Evolutionary conservation across 306 rosid species (phyloP), one percentile per base, ranked within the genome.

Genomic region (Cicer bijugum): DNA sequence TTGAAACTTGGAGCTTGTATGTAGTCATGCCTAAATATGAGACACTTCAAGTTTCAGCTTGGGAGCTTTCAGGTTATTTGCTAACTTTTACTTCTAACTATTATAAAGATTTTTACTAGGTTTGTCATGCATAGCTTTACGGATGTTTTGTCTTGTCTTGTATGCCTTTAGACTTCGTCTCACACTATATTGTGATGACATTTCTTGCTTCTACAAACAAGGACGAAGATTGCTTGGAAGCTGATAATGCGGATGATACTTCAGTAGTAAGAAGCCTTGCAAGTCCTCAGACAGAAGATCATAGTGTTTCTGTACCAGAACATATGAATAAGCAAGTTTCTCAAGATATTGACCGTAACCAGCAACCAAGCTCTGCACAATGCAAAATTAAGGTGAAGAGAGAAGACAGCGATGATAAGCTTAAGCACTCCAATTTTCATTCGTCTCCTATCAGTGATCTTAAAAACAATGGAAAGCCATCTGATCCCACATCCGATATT

Each of bases 171-270:
- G 75, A 66, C 62, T 75, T 78, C 48, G 61, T 57, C 68, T 65
- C 60, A 40, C 66, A 75, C 55, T 44, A 61, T 58, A 40, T 74
- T 67, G 55, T 80, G 79, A 81, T 78, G 84, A 87, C 73, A 75
- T 78, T 53, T 89, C 66, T 75, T 80, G 81, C 83, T 76, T 76
- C 53, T 78, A 82, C 61, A 60, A 79, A 71, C 74, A 87, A 91
- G 99, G 84, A 75, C 50, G 85, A 82, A 82, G 86, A 76, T 72
- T 72, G 75, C 80, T 71, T 62, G 77, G 84, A 52, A 14, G 74
- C 77, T 67, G 76, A 61, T 39, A 68, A 53, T 61, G 74, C 70
- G 14, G 82, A 81, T 61, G 82, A 67, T 57, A 67, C 76, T 61
- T 56, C 72, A 46, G 87, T 76, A 46, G 86, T 66, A 64, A 84